These are phyloP conservation scores for Meyerozyma elateridarum DNA, from an alignment of 1,139 yeast species.

Conservation along the genomic window DNA sequence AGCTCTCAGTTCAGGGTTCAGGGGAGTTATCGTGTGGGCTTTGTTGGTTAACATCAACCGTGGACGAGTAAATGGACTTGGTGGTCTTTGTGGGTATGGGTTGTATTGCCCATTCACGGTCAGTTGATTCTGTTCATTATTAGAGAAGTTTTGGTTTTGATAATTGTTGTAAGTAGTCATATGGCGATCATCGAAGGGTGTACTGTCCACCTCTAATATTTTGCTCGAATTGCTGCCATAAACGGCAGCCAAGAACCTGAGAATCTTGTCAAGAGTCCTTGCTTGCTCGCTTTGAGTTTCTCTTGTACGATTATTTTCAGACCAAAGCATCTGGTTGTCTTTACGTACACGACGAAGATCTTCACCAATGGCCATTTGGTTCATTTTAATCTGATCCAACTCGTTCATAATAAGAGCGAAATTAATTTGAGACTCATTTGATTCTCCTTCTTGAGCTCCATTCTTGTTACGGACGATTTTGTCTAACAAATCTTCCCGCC, in stretches of 20 bases:
- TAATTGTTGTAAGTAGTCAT: constrained; percentile 18
- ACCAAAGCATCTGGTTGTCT: constrained; percentile 90
- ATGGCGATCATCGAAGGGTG: constrained; percentile 13
- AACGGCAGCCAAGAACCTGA: constrained; percentile 79
- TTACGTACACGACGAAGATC: constrained; percentile 77
- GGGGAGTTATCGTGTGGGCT: constrained; percentile 24
- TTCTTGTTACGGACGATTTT: constrained; percentile 36
- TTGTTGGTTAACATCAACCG: constrained; percentile 42
- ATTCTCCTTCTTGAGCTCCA: constrained; percentile 34
- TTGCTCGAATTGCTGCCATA: constrained; percentile 65
- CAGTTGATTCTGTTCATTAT: constrained; percentile 9
- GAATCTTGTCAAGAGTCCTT: constrained; percentile 80
- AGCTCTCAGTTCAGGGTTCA: constrained; percentile 1
- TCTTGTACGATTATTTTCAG: constrained; percentile 75
- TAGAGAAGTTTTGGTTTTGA: constrained; percentile 7
- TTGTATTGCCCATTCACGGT: constrained; percentile 10
- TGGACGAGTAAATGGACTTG: constrained; percentile 28
- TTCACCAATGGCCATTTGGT: constrained; percentile 77
- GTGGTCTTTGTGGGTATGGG: constrained; percentile 9
- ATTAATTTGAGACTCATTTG: constrained; percentile 30
- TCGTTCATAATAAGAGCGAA: constrained; percentile 60
- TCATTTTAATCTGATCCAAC: constrained; percentile 68
- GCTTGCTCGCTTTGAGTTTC: constrained; percentile 84
- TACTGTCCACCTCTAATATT: constrained; percentile 32
- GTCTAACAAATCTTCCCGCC: constrained; percentile 34